A percentile compares a stretch with the other conserved stretches of the same genome.
Conservation (phyloP, 345 rosid species). For the Populus nigra region DNA sequence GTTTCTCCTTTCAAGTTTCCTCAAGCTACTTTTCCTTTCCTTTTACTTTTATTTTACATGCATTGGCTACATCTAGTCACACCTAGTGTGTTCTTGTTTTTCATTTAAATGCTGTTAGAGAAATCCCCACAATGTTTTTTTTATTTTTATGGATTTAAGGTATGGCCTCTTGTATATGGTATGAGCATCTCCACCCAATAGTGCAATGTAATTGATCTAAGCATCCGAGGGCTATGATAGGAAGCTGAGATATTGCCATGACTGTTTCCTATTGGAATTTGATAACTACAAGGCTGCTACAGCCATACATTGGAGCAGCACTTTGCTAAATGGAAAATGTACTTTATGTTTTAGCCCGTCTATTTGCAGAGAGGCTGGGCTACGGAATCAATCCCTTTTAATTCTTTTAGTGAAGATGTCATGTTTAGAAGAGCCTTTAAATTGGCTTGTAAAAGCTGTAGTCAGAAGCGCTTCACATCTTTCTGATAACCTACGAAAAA, state of each 20-base stretch:
- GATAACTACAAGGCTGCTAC: no score
- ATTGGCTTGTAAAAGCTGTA: neutral
- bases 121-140: neutral
- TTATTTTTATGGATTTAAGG: neutral
- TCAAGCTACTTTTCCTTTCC: neutral
- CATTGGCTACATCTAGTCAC: neutral
- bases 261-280: neutral
- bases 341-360: no score
- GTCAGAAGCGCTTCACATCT: neutral
- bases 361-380: no score
- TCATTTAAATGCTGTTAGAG: neutral
- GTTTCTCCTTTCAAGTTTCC: neutral
- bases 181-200: neutral
- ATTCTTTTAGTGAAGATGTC: neutral
- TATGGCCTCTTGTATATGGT: neutral
- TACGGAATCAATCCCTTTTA: no score
- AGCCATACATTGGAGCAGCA: no score
- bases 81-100: neutral
- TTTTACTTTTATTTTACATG: neutral
- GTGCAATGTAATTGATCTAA: neutral
- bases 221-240: neutral
- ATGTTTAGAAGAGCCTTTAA: neutral
- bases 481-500: no score
- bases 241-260: neutral
- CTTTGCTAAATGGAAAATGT: no score